Evolutionary conservation across 306 rosid species (phyloP).

Genomic region (Quercus glauca): DNA sequence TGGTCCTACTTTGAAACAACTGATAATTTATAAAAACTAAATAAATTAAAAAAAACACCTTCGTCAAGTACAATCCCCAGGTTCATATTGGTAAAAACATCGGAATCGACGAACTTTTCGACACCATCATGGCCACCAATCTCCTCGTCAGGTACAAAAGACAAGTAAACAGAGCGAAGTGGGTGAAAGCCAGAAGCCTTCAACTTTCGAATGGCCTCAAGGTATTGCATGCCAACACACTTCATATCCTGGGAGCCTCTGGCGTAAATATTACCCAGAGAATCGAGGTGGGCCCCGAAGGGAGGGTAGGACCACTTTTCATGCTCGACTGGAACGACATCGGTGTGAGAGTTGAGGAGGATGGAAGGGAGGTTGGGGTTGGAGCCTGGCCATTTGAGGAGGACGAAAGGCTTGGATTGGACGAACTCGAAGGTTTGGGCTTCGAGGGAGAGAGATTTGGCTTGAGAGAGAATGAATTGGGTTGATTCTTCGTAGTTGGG

Average conservation of each 20-base stretch:
- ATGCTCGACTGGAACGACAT: constrained; percentile 74
- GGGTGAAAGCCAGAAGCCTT: constrained; percentile 56
- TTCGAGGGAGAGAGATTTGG: constrained; percentile 64
- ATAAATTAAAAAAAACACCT: constrained; percentile 36
- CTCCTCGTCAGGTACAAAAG: constrained; percentile 89
- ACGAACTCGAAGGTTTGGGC: constrained; percentile 60
- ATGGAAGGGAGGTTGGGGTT: constrained; percentile 63
- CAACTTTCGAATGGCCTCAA: constrained; percentile 75
- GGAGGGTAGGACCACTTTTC: constrained; percentile 77
- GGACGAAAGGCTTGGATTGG: constrained; percentile 59
- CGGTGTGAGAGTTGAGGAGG: constrained; percentile 91
- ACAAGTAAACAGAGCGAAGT: constrained; percentile 48
- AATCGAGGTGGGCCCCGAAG: constrained; percentile 64
- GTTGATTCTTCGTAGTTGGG: constrained; percentile 65
- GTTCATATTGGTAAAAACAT: constrained; percentile 53
- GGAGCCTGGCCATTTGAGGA: constrained; percentile 80
- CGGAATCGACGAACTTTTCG: constrained; percentile 46
- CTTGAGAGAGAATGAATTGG: constrained; percentile 54
- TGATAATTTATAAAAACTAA: no score
- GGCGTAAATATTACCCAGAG: constrained; percentile 49
- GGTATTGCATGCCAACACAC: constrained; percentile 90
- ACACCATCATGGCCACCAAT: constrained; percentile 84
- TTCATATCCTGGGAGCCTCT: constrained; percentile 95
- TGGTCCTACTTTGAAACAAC: no score
- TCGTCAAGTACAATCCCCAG: constrained; percentile 83